A percentile compares a stretch with the other conserved stretches of the same genome.
phyloP scores from a whole-genome alignment of 768 basidiomycete genomes.

The Mycena vitilis region DNA sequence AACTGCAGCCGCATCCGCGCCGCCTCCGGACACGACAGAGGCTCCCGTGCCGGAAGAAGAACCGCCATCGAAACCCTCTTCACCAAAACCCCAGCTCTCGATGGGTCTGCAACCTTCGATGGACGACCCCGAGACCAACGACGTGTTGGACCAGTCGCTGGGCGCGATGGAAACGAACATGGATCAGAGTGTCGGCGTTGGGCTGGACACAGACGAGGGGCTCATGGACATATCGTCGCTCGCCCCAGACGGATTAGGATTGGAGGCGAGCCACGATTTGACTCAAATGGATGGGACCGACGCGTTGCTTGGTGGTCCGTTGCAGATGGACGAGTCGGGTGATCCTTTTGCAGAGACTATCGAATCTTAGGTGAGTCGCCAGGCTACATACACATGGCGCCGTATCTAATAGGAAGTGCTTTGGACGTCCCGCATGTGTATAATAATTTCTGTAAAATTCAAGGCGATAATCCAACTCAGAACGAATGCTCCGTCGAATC shows the following conservation, averaged over 20 bases:
- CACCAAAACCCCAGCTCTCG: conserved; percentile 75
- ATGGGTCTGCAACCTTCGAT: conserved; percentile 58
- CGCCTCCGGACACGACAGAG: conserved; percentile 44
- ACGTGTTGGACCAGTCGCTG: conserved; percentile 65
- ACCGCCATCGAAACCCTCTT: conserved; percentile 68
- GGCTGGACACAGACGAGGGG: conserved; percentile 50
- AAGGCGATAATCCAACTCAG: conserved; percentile 44
- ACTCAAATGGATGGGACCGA: conserved; percentile 67
- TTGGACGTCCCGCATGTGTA: background rate
- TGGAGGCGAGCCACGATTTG: conserved; percentile 65
- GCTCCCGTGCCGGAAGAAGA: conserved; percentile 55
- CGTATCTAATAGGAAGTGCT: too few species aligned
- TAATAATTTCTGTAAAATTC: background rate
- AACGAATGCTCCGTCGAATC: conserved; percentile 93
- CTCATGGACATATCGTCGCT: conserved; percentile 73
- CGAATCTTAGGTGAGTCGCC: background rate
- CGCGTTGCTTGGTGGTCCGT: conserved; percentile 65
- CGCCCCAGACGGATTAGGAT: conserved; percentile 72
- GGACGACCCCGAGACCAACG: conserved; percentile 52
- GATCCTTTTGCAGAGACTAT: conserved; percentile 65
- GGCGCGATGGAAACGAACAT: conserved; percentile 64
- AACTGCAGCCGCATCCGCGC: conserved; percentile 53
- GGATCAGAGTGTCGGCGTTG: conserved; percentile 52
- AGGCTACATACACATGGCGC: background rate
- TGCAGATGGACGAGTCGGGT: conserved; percentile 64